These are phyloP conservation scores for Eustoma russellianum DNA, from an alignment of 257 asterid species.

Conservation along the genomic window DNA sequence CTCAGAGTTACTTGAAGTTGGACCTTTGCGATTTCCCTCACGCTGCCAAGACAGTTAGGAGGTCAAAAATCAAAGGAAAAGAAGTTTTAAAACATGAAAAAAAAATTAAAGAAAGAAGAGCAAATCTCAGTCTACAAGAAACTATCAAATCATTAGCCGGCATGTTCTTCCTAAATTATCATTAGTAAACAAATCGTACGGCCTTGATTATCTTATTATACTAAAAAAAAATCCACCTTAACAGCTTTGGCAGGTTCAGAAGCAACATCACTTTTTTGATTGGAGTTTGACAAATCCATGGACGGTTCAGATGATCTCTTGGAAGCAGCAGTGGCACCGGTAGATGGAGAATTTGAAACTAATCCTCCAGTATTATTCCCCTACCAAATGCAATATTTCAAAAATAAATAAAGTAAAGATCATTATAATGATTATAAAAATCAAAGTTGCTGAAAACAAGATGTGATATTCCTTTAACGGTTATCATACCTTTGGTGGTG, in stretches of 20 bases:
- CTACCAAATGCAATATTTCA: conserved; percentile 33
- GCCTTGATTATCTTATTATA: too few species aligned
- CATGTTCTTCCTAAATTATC: not conserved
- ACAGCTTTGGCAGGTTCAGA: conserved; percentile 52
- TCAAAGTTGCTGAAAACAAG: conserved; percentile 11
- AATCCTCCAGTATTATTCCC: conserved; percentile 15
- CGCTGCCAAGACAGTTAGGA: conserved; percentile 39
- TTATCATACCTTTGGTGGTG: conserved; percentile 43
- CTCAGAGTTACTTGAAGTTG: conserved; percentile 47
- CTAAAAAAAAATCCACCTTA: conserved; percentile 42
- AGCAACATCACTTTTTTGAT: conserved; percentile 38
- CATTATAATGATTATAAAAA: not conserved
- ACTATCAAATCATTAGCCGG: conserved; percentile 12
- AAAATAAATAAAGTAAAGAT: too few species aligned
- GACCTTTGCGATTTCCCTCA: conserved; percentile 62
- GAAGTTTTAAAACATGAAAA: not conserved
- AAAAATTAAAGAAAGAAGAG: not conserved
- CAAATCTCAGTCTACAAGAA: conserved; percentile 17
- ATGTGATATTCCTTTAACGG: conserved; percentile 7
- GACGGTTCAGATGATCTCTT: conserved; percentile 81
- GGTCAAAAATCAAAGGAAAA: not conserved
- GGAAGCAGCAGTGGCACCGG: conserved; percentile 45
- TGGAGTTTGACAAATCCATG: conserved; percentile 36
- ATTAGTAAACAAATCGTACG: too few species aligned
- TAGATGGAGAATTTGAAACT: conserved; percentile 24